These are phyloP conservation scores for Komagataea norvegica DNA, from an alignment of 1,139 yeast genomes.

Conservation along the genomic window DNA sequence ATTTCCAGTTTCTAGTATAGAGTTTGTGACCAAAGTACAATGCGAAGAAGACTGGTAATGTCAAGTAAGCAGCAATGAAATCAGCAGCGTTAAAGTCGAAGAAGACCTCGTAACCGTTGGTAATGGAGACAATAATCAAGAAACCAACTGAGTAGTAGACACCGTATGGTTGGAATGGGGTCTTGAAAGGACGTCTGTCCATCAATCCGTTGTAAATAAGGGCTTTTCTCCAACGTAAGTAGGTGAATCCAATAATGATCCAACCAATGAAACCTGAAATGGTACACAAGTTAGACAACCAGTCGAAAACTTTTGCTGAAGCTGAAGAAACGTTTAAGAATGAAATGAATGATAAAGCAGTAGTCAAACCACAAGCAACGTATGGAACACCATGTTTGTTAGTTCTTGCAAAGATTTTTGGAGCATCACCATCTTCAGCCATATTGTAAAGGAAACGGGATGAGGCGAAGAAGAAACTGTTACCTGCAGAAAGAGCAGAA, in stretches of 20 bases:
- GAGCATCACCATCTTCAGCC: conserved; percentile 46
- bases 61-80: conserved; percentile 62
- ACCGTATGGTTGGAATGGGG: conserved; percentile 54
- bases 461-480: conserved; percentile 31
- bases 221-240: conserved; percentile 58
- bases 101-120: conserved; percentile 66
- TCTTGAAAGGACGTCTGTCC: conserved; percentile 28
- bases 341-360: conserved; percentile 24
- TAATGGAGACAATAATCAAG: conserved; percentile 39
- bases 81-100: conserved; percentile 57
- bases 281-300: conserved; percentile 65
- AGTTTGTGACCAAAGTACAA: conserved; percentile 55
- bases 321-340: conserved; percentile 51
- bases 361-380: conserved; percentile 36
- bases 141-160: conserved; percentile 53
- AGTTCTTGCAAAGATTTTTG: conserved; percentile 37
- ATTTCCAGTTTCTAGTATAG: conserved; percentile 44
- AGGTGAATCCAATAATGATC: conserved; percentile 52
- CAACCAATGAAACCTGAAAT: conserved; percentile 67
- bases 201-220: conserved; percentile 42
- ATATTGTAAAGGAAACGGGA: conserved; percentile 32
- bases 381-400: conserved; percentile 53
- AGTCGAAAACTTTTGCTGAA: conserved; percentile 52
- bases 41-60: conserved; percentile 59
- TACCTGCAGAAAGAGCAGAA: conserved; percentile 67